These are phyloP conservation scores for Ceratocystis lukuohia DNA, from an alignment of 2,329 filamentous ascomycete species.

Conservation along the genomic window DNA sequence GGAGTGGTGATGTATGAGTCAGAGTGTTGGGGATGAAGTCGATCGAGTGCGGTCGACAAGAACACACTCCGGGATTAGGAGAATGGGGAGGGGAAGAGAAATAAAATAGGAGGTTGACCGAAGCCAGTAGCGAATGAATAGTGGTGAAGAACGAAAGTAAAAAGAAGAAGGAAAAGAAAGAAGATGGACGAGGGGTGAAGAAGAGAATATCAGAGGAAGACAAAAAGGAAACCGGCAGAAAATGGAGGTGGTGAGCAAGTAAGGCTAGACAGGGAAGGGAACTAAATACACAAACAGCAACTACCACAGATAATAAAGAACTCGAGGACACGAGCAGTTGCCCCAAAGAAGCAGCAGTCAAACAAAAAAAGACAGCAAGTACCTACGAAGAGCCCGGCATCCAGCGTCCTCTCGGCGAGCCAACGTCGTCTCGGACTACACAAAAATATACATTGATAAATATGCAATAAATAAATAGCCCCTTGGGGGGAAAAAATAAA, in stretches of 20 bases:
- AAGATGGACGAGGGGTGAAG: background rate
- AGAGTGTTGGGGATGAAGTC: no score
- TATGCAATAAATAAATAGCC: background rate
- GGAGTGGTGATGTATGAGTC: no score
- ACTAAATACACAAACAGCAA: conserved; percentile 10
- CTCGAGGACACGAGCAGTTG: background rate
- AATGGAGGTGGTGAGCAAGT: conserved; percentile 11
- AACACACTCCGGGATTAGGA: conserved; percentile 3
- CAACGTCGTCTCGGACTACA: background rate
- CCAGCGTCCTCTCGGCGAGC: background rate
- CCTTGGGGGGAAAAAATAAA: background rate
- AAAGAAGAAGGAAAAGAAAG: conserved; percentile 12
- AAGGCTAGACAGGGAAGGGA: background rate
- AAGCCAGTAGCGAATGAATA: conserved; percentile 15
- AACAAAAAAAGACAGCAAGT: background rate
- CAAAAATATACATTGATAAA: background rate
- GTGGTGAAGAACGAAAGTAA: conserved; percentile 14
- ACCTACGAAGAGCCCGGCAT: background rate
- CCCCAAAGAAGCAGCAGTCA: background rate
- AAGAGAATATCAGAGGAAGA: conserved; percentile 14
- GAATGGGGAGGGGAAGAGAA: background rate
- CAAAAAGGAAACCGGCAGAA: conserved; percentile 8
- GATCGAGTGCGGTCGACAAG: background rate
- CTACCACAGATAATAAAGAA: conserved; percentile 15
- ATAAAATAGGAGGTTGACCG: conserved; percentile 9